Conservation (phyloP, 805 yeast genomes). For the Saccharomyces kudriavzevii region DNA sequence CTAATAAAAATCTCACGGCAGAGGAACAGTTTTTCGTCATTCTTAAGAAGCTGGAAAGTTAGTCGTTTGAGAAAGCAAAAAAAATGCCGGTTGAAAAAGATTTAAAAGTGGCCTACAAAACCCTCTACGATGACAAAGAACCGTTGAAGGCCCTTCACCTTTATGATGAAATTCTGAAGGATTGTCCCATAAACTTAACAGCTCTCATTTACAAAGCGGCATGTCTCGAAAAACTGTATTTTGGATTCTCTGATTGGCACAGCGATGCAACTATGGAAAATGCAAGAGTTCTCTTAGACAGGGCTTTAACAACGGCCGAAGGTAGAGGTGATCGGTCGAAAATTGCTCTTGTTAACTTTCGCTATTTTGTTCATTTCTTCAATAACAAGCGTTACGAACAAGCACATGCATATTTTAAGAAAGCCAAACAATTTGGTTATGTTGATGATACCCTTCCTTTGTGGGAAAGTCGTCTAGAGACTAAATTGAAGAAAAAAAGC, state of each 20-base stretch:
- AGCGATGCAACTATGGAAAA: constrained; percentile 37
- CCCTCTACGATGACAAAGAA: constrained; percentile 39
- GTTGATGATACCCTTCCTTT: constrained; percentile 40
- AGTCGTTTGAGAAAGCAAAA: not conserved
- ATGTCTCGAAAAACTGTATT: constrained; percentile 38
- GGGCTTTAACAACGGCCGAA: constrained; percentile 40
- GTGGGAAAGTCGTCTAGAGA: constrained; percentile 32
- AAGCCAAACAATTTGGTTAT: constrained; percentile 37
- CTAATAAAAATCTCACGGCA: not conserved
- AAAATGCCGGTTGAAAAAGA: constrained; percentile 25
- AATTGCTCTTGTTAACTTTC: constrained; percentile 41
- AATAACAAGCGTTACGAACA: constrained; percentile 34
- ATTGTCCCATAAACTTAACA: constrained; percentile 38
- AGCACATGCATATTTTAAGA: constrained; percentile 37
- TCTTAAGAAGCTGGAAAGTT: too few relatives aligned
- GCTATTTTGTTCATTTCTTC: constrained; percentile 42
- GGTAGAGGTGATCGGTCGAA: constrained; percentile 39
- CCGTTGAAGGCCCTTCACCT: constrained; percentile 38
- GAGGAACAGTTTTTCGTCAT: not conserved
- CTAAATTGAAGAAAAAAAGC: constrained; percentile 12
- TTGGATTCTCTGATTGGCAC: constrained; percentile 35
- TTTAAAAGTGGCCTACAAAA: constrained; percentile 38
- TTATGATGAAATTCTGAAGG: constrained; percentile 35
- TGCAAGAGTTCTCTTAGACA: constrained; percentile 26
- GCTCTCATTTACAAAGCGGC: constrained; percentile 45